These are phyloP conservation scores for Neoboletus brunneissimus DNA, from an alignment of 768 basidiomycete genomes.

Conservation along the genomic window DNA sequence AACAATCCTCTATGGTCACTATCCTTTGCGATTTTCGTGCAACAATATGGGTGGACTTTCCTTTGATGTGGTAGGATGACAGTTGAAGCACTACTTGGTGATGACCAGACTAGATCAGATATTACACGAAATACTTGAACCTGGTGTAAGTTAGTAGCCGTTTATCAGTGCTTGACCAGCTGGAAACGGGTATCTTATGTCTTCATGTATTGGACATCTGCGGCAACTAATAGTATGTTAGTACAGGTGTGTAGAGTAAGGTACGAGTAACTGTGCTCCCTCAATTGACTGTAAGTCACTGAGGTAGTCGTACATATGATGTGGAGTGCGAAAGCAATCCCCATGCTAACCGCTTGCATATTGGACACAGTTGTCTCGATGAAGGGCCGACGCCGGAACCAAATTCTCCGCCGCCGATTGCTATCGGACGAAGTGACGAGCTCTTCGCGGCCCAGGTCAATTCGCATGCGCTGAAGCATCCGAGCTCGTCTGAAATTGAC, in stretches of 20 bases:
- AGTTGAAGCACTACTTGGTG: neutral
- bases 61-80: neutral
- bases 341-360: neutral
- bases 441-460: neutral
- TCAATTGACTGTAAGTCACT: too few species aligned
- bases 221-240: too few species aligned
- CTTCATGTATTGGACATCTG: neutral
- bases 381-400: neutral
- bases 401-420: neutral
- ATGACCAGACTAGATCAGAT: neutral
- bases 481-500: neutral
- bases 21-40: neutral
- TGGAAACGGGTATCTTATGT: neutral
- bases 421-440: neutral
- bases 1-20: neutral
- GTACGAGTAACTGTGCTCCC: too few species aligned
- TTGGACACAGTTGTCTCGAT: neutral
- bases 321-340: too few species aligned
- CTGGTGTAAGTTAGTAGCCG: neutral
- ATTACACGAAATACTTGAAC: neutral
- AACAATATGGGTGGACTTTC: too few species aligned
- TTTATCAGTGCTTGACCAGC: neutral
- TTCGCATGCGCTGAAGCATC: neutral
- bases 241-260: too few species aligned
- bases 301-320: too few species aligned